Evolutionary conservation across 2,329 filamentous ascomycete genomes (phyloP), one percentile per base, ranked within the genome.

Genomic region (Diplocarpon mali): DNA sequence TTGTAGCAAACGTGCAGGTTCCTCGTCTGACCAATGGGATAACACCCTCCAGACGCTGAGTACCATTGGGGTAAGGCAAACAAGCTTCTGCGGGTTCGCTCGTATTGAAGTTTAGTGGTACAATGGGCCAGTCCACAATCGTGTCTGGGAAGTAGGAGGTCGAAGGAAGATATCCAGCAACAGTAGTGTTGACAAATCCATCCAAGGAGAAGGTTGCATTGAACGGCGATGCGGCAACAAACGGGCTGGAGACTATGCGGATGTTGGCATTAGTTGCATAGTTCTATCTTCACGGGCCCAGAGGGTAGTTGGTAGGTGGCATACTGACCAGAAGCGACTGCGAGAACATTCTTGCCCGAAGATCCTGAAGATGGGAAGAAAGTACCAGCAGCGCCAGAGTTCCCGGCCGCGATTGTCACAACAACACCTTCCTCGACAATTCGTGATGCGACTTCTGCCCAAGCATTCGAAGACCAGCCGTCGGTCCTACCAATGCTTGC

Each of bases 381-480:
- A n/a, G 38, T 29, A 5, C 38, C 38, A 9, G 29, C 38, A 8
- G 14, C 38, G 10, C 38, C 38, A n/a, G 38, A 40, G 29, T 40
- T 40, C 11, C 38, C 38, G 11, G 38, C 38, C 4, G 38, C 17
- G 14, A 40, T 40, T 6, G 38, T 40, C 10, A 40, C 38, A 12
- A 40, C 38, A 34, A 40, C 38, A 24, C 38, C 38, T 14, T 40
- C 28, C 10, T 40, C 38, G 29, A 40, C 38, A 5, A 40, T 28
- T n/a, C 38, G 38, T 14, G 38, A 40, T n/a, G 38, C 38, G 13
- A 40, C 38, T n/a, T 32, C 38, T 32, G 38, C 38, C 38, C 38
- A 40, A 12, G 38, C 38, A 13, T 40, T 40, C 3, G 28, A 17
- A 24, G 38, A 40, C 28, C 28, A 40, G 20, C 38, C 38, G 16